Evolutionary conservation across 345 rosid genomes (phyloP), one percentile per base, ranked within the genome.

Genomic region (Noccaea bulbosa): DNA sequence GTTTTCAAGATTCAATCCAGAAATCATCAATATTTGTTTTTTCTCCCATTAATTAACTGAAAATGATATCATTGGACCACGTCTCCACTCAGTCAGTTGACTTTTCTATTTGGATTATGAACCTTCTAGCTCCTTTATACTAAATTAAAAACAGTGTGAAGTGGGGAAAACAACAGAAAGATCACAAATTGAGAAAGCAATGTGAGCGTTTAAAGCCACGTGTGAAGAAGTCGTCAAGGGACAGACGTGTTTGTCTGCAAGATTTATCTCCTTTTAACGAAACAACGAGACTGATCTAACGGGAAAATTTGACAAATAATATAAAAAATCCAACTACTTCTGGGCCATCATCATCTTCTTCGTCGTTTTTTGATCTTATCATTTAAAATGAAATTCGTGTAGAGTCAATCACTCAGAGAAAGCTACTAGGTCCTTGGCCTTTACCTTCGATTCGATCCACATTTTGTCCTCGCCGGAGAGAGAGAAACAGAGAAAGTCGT

Each of bases 241-340:
- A 11, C 2, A 44, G 37, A 52, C 69, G 57, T 74, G 64, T 27
- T 44, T 61, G 69, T 67, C 73, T 55, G 78, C 74, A 75, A 68
- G 64, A 67, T 68, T n/a, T 44, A 60, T 62, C 62, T 24, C 30
- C 2, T 27, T 50, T 47, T 65, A 47, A 59, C 50, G 40, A 30
- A 70, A n/a, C 30, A 9, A 6, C 30, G 38, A 20, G 56, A 74
- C 40, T 44, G 49, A 61, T 51, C 3, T 16, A 68, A 75, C 59
- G 38, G 62, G 41, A 59, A 52, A n/a, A 43, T 11, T 46, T 1
- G n/a, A 8, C 1, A 50, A 50, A 7, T 5, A 60, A 1, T 52
- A 9, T 8, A 5, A 54, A 32, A 7, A 74, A 61, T 52, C 54
- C 38, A 75, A 47, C 70, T 24, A 75, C 78, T 62, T 44, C 55